Conservation (phyloP, 2,329 filamentous ascomycete species). For the Stromatinia cepivora region DNA sequence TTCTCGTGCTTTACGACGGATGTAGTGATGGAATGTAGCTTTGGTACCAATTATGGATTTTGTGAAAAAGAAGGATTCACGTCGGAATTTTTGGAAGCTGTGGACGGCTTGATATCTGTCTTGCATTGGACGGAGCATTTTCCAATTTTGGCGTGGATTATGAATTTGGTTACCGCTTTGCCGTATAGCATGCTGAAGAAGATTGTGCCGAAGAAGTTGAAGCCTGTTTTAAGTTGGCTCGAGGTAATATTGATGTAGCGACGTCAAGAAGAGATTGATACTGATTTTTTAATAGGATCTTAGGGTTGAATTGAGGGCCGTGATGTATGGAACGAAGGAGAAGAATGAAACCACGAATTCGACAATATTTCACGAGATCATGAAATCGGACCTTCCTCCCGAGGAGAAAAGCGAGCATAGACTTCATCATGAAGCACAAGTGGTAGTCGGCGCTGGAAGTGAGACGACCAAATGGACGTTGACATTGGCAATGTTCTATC, state of each 20-base stretch:
- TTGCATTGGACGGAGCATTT: conserved; percentile 15
- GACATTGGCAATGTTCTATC: conserved; percentile 42
- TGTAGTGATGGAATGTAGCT: conserved; percentile 36
- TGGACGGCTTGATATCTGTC: background rate
- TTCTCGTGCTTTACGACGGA: conserved; percentile 27
- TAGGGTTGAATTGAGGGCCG: conserved; percentile 6
- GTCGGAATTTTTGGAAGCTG: conserved; percentile 10
- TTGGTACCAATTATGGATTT: conserved; percentile 13
- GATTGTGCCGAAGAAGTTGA: background rate
- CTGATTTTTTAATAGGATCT: background rate
- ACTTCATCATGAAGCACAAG: conserved; percentile 40
- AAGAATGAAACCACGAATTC: conserved; percentile 22
- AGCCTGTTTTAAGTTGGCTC: conserved; percentile 10
- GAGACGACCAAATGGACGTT: conserved; percentile 44
- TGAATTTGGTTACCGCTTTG: conserved; percentile 10
- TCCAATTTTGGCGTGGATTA: conserved; percentile 2
- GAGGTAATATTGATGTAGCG: background rate
- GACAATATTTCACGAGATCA: conserved; percentile 36
- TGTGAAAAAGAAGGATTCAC: conserved; percentile 8
- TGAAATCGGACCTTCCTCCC: conserved; percentile 37
- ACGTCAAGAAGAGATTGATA: background rate
- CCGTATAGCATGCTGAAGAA: conserved; percentile 7
- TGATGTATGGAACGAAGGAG: conserved; percentile 13
- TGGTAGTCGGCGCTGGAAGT: conserved; percentile 43
- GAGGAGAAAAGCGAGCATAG: conserved; percentile 42